Evolutionary conservation across 2,329 filamentous ascomycete genomes (phyloP), one percentile per base, ranked within the genome.

Genomic region (Ceratocystis cacaofunesta): DNA sequence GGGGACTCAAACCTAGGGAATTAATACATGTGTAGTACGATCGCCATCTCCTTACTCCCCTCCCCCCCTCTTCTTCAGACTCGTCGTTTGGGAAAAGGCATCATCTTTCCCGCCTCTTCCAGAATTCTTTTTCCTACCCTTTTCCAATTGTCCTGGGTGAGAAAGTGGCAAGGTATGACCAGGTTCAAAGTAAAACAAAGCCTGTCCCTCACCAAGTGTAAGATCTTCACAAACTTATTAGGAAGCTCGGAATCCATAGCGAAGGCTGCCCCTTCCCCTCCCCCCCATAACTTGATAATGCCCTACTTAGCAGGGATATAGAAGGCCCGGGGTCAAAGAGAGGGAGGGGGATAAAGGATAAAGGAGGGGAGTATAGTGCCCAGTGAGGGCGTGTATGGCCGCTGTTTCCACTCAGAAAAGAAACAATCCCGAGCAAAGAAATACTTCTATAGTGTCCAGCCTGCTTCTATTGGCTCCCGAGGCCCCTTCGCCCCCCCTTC

Each of bases 311-410:
- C 55, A 58, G 28, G 55, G 55, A 58, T 58, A 22, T n/a, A 15
- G 19, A 58, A 58, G 32, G 28, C 32, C 55, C 28, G 55, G 55
- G 55, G 55, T 58, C n/a, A 58, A 58, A 58, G 55, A 58, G 55
- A n/a, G 55, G 30, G 28, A 19, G 5, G 28, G 28, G 28, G 15
- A n/a, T 1, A 15, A 25, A 52, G 46, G 46, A 30, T 32, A 32
- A 32, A 32, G 30, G 17, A 28, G 30, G 55, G 17, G 55, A 52
- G 48, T 25, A 52, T 52, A 28, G 22, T 10, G 19, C 48, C 15
- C 48, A 25, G 48, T 41, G 36, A 41, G 36, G 36, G 36, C 10
- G 36, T 41, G 36, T 41, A 41, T 12, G 10, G 36, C 36, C 12
- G 10, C 10, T 41, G 36, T 41, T 41, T 41, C 36, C 3, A 15